phyloP scores from a whole-genome alignment of 2,329 filamentous ascomycete genomes.

The Xylaria sp. region DNA sequence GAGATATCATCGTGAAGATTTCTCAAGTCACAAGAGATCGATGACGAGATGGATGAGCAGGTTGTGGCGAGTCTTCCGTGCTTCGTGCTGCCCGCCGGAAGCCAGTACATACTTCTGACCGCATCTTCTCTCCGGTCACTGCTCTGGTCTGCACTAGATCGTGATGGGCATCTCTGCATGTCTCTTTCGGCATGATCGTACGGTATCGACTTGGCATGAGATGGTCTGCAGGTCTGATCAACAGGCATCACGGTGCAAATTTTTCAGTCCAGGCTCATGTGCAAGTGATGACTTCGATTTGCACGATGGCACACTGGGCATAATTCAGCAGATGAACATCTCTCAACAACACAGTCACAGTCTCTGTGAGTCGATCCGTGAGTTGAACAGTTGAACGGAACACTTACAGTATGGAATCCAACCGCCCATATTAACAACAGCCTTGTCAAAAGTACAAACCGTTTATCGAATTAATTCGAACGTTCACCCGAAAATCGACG shows the following conservation, averaged over 20 bases:
- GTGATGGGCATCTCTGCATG: not conserved
- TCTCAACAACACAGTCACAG: too few relatives aligned
- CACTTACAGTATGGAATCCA: too few relatives aligned
- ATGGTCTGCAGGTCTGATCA: not conserved
- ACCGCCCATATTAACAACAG: too few relatives aligned
- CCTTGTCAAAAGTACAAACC: too few relatives aligned
- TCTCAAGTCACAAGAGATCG: not conserved
- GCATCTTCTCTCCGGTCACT: not conserved
- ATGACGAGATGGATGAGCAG: not conserved
- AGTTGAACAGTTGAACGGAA: too few relatives aligned
- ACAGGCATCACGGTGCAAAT: not conserved
- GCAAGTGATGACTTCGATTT: too few relatives aligned
- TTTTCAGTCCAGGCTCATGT: too few relatives aligned
- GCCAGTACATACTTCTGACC: not conserved
- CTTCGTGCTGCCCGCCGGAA: not conserved
- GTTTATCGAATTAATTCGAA: too few relatives aligned
- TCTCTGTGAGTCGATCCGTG: too few relatives aligned
- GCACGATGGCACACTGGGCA: too few relatives aligned
- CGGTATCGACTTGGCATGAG: not conserved
- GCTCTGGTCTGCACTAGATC: not conserved
- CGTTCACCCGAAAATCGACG: too few relatives aligned
- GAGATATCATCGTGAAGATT: not conserved
- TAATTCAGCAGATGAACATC: too few relatives aligned
- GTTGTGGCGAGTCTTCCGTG: not conserved
- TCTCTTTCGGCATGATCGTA: not conserved